Base-by-base conservation (phyloP, 306 rosid species). In the Fagus sylvatica region DNA sequence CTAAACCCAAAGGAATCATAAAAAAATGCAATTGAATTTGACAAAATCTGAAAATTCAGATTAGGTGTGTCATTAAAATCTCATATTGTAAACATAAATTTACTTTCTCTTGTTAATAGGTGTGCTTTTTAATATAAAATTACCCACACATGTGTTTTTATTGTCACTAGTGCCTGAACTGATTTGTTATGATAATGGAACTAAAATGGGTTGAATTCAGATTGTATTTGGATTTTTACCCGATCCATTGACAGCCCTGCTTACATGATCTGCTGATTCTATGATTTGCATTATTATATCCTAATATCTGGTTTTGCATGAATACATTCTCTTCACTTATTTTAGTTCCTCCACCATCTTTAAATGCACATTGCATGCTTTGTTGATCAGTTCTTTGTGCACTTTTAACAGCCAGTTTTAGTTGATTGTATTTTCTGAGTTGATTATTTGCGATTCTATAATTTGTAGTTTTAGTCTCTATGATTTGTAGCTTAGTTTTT, bases 271-370 rank as follows among this genome's bases (percentile, higher is more conserved):
- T 49, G 55, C 60, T 78, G 48, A 49, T 56, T 2, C 7, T 22
- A 62, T 71, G 79, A 40, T 55, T 8, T 59, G 65, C 65, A 59
- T 28, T 36, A 22, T 34, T 16, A 16, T 16, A 16, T 64, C 10
- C 39, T 12, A 37, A 6, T 36, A 17, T 17, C 70, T 36, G 70
- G 62, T 46, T 56, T 53, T 77, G 56, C 54, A 13, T 53, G 55
- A 30, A 13, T 69, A 55, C 55, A 42, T 7, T 68, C 46, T 67
- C 10, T 53, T 6, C 16, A 73, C 36, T 12, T 78, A 1, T 77
- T 32, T 74, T 70, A 8, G 17, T 77, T 75, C 48, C 72, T 81
- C 28, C 66, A 33, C 6, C 43, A 12, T 75, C 43, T 72, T 30
- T 67, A 17, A 60, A 34, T 53, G 17, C 39, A 69, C 5, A 39